Conservation (phyloP, 805 yeast species). For the Ogataea kodamae region DNA sequence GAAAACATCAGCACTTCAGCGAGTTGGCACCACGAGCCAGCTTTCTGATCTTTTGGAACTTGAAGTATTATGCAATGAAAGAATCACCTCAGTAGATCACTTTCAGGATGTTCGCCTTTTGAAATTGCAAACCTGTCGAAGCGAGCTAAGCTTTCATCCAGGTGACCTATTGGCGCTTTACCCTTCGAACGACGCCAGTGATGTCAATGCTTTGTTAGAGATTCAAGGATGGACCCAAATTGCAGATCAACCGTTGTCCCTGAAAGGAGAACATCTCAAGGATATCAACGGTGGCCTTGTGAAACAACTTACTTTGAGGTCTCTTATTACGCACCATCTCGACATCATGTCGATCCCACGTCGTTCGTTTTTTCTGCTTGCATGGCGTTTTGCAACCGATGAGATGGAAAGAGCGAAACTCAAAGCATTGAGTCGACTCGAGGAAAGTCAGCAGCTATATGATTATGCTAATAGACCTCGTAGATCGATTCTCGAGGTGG, state of each 20-base stretch:
- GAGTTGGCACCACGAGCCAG: no score
- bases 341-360: slow-evolving; percentile 83
- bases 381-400: slow-evolving; percentile 74
- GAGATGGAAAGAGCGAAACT: slow-evolving; percentile 73
- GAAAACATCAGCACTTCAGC: no score
- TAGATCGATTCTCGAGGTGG: slow-evolving; percentile 77
- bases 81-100: slow-evolving; percentile 70
- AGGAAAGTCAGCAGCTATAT: slow-evolving; percentile 76
- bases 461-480: slow-evolving; percentile 94
- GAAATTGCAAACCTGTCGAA: slow-evolving; percentile 34
- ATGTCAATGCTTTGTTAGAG: slow-evolving; percentile 62
- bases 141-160: slow-evolving; percentile 46
- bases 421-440: slow-evolving; percentile 65
- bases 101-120: slow-evolving; percentile 87
- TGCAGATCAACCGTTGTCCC: slow-evolving; percentile 56
- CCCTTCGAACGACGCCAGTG: slow-evolving; percentile 63
- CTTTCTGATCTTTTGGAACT: no score
- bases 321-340: slow-evolving; percentile 71
- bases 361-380: slow-evolving; percentile 69
- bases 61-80: slow-evolving; percentile 46
- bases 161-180: slow-evolving; percentile 82
- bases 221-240: slow-evolving; percentile 70
- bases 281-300: slow-evolving; percentile 52
- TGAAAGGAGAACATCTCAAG: slow-evolving; percentile 42
- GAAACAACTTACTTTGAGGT: slow-evolving; percentile 60